Evolutionary conservation across 768 basidiomycete species (phyloP).

Genomic region (Sporobolomyces pararoseus): DNA sequence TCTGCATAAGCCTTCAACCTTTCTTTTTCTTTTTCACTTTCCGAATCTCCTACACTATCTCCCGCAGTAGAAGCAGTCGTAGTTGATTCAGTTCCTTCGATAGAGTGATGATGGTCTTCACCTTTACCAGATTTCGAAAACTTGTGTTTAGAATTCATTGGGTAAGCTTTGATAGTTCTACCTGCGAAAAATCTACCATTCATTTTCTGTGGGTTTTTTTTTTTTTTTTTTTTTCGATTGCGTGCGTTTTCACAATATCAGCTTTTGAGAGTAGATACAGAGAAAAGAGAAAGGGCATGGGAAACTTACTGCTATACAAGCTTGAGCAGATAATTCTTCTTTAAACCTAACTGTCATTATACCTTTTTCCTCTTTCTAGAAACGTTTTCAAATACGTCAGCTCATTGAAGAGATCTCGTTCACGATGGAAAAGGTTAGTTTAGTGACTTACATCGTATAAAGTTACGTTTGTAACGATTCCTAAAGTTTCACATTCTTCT

Average conservation of each 20-base stretch:
- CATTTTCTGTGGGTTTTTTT: constrained; percentile 93
- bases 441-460: constrained; percentile 91
- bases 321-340: constrained; percentile 85
- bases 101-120: neutral
- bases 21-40: constrained; percentile 25
- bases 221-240: no score
- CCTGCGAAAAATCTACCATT: constrained; percentile 86
- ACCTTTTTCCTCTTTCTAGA: constrained; percentile 83
- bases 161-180: constrained; percentile 70
- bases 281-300: no score
- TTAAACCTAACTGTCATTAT: constrained; percentile 95
- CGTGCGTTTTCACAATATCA: no score
- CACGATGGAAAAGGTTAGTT: no score
- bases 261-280: neutral
- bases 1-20: constrained; percentile 36
- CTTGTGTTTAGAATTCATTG: constrained; percentile 65
- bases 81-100: neutral
- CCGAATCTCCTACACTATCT: neutral
- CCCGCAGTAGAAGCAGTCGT: no score
- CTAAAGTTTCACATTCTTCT: constrained; percentile 81
- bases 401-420: no score
- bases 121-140: constrained; percentile 34
- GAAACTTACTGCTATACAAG: constrained; percentile 70
- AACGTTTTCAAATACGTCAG: no score
- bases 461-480: constrained; percentile 92